Evolutionary conservation across 2,329 filamentous ascomycete species (phyloP).

Genomic region (Penicillium sp.): DNA sequence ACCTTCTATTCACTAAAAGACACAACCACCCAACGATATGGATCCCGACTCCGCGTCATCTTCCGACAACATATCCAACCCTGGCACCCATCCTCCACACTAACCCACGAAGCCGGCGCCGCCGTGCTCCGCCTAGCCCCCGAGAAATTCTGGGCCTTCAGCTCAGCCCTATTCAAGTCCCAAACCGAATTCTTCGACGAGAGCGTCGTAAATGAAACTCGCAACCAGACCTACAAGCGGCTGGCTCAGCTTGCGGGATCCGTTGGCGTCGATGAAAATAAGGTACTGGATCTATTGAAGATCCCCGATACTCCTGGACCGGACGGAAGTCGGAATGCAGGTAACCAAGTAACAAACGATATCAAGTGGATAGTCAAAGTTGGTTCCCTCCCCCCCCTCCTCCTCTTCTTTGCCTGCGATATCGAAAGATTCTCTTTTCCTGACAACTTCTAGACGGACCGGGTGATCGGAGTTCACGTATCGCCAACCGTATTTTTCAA

Average conservation of each 20-base stretch:
- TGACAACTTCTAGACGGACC: constrained; percentile 53
- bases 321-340: constrained; percentile 73
- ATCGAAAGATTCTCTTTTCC: neutral
- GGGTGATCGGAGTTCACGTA: constrained; percentile 83
- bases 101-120: constrained; percentile 73
- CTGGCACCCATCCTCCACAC: constrained; percentile 87
- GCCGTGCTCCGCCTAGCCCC: constrained; percentile 75
- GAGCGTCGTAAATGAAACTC: constrained; percentile 77
- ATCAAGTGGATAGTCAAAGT: constrained; percentile 83
- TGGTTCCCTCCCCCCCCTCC: constrained; percentile 15
- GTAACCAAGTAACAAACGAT: constrained; percentile 83
- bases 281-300: constrained; percentile 70
- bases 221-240: constrained; percentile 82
- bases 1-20: constrained; percentile 74
- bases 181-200: constrained; percentile 85
- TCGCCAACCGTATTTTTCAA: constrained; percentile 90
- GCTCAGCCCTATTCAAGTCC: constrained; percentile 66
- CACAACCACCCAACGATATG: constrained; percentile 63
- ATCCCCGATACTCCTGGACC: constrained; percentile 69
- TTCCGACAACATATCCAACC: constrained; percentile 93
- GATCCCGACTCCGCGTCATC: constrained; percentile 70
- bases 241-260: constrained; percentile 72
- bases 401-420: neutral
- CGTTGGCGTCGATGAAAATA: constrained; percentile 71
- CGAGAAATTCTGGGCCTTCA: constrained; percentile 79